These are phyloP conservation scores for Ganoderma sp. DNA, from an alignment of 1,284 basidiomycete species.

Conservation along the genomic window DNA sequence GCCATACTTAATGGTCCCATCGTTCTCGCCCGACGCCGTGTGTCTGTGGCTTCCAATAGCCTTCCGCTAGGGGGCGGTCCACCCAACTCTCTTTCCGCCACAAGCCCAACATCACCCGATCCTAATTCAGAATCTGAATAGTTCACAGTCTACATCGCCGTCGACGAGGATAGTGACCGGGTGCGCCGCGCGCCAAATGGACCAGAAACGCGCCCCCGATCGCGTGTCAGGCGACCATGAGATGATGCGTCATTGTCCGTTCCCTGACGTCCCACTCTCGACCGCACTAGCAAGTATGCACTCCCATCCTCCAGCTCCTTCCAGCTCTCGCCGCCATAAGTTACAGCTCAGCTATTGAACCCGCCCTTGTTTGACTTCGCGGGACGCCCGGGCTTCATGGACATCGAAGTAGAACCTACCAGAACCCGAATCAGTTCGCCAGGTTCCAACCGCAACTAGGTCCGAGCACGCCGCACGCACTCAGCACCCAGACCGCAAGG, in stretches of 20 bases:
- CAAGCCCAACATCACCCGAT: too few relatives aligned
- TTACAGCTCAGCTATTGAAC: neutral
- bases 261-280: neutral
- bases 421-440: neutral
- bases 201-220: neutral
- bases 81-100: too few relatives aligned
- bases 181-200: neutral
- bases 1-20: too few relatives aligned
- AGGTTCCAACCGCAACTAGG: slow-evolving; percentile 9
- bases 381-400: neutral
- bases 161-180: too few relatives aligned
- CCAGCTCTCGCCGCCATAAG: neutral
- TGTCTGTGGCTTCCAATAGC: too few relatives aligned
- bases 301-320: neutral
- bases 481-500: slow-evolving; percentile 16
- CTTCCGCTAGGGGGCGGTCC: too few relatives aligned
- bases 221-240: neutral
- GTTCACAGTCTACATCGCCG: too few relatives aligned
- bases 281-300: neutral
- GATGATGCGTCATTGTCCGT: neutral
- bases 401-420: neutral
- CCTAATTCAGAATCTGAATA: too few relatives aligned
- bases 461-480: slow-evolving; percentile 18
- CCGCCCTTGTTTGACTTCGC: neutral
- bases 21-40: too few relatives aligned